These are phyloP conservation scores for Asterochloris erici DNA, from an alignment of 139 green algal species.

Conservation along the genomic window DNA sequence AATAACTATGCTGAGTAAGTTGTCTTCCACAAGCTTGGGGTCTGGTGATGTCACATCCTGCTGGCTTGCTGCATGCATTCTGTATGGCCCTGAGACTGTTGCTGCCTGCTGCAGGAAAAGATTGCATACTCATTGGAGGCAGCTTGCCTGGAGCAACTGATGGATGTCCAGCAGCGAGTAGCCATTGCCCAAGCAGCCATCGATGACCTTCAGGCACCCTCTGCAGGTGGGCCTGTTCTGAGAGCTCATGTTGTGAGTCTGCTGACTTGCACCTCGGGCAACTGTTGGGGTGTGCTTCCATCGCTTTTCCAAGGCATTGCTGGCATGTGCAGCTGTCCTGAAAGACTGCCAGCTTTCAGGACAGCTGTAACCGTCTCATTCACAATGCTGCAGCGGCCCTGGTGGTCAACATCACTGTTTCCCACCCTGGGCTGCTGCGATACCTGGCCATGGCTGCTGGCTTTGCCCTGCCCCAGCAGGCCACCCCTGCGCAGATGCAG, in stretches of 20 bases:
- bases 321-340: too few relatives aligned
- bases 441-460: too few relatives aligned
- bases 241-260: too few relatives aligned
- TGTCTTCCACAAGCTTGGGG: not conserved
- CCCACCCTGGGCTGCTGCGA: too few relatives aligned
- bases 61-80: not conserved
- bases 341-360: too few relatives aligned
- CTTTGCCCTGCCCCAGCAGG: too few relatives aligned
- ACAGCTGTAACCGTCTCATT: too few relatives aligned
- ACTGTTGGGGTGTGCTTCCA: too few relatives aligned
- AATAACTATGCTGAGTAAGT: not conserved
- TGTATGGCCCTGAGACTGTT: not conserved
- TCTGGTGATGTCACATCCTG: not conserved
- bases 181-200: slow-evolving; percentile 32
- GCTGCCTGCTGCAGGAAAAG: slow-evolving; percentile 16
- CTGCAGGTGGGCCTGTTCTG: not conserved
- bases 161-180: slow-evolving; percentile 22
- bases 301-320: too few relatives aligned
- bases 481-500: not conserved
- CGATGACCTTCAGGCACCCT: slow-evolving; percentile 16
- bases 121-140: slow-evolving; percentile 31
- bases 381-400: too few relatives aligned
- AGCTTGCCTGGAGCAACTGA: slow-evolving; percentile 7
- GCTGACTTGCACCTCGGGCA: too few relatives aligned
- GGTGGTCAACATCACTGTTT: too few relatives aligned